Evolutionary conservation across 2,329 filamentous ascomycete genomes (phyloP).

Genomic region (Paracoccidioides brasiliensis): DNA sequence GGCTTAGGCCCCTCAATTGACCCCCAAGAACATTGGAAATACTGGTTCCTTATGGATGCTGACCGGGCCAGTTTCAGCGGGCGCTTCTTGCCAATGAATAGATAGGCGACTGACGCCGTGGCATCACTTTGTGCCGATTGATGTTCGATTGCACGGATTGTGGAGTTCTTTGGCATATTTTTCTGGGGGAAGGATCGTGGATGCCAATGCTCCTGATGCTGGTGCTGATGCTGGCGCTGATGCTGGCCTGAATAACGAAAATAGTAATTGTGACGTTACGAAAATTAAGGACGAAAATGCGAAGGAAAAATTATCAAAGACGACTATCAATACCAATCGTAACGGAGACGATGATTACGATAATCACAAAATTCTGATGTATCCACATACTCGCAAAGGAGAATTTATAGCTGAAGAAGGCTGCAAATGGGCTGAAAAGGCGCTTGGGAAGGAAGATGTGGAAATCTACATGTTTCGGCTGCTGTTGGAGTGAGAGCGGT

Average conservation of each 20-base stretch:
- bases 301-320: neutral
- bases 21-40: slow-evolving; percentile 47
- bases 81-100: slow-evolving; percentile 61
- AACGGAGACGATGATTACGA: neutral
- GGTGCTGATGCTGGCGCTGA: slow-evolving; percentile 22
- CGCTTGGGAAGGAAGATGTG: slow-evolving; percentile 58
- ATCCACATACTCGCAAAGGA: slow-evolving; percentile 41
- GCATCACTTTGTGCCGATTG: slow-evolving; percentile 69
- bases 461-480: slow-evolving; percentile 69
- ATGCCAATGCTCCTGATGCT: slow-evolving; percentile 16
- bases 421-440: slow-evolving; percentile 49
- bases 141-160: slow-evolving; percentile 58
- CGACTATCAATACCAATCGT: neutral
- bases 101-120: slow-evolving; percentile 60
- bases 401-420: slow-evolving; percentile 55
- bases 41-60: slow-evolving; percentile 58
- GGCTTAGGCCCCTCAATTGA: slow-evolving; percentile 33
- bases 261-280: neutral
- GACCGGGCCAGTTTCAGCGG: slow-evolving; percentile 57
- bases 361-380: slow-evolving; percentile 36
- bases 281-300: neutral
- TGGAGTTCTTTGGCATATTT: slow-evolving; percentile 68
- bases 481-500: slow-evolving; percentile 61
- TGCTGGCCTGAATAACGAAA: slow-evolving; percentile 16
- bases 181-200: slow-evolving; percentile 38